A percentile compares a stretch with the other conserved stretches of the same genome.
These are phyloP conservation scores for Colletotrichum sp. DNA, from an alignment of 2,329 filamentous ascomycete genomes.

Conservation along the genomic window DNA sequence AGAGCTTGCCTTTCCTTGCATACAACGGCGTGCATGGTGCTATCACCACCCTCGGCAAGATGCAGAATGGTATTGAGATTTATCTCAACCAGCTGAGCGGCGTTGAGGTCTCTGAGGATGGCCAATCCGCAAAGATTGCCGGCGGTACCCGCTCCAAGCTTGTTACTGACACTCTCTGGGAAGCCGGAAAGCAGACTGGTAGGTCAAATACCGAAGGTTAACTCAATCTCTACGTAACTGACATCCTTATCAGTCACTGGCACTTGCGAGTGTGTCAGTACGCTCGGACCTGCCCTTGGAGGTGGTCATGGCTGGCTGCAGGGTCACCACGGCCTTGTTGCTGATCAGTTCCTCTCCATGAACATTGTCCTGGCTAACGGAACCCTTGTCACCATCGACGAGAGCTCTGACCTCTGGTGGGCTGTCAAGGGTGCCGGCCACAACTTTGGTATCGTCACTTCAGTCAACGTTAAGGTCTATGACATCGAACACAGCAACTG, in stretches of 20 bases:
- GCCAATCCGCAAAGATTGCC: slow-evolving; percentile 49
- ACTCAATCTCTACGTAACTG: neutral
- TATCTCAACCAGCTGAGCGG: slow-evolving; percentile 48
- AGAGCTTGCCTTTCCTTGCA: slow-evolving; percentile 55
- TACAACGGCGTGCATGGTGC: slow-evolving; percentile 58
- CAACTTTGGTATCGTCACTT: slow-evolving; percentile 65
- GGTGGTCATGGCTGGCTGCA: slow-evolving; percentile 63
- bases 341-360: slow-evolving; percentile 58
- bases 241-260: slow-evolving; percentile 44
- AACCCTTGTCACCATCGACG: slow-evolving; percentile 39
- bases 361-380: slow-evolving; percentile 58
- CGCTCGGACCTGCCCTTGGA: slow-evolving; percentile 56
- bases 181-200: slow-evolving; percentile 55
- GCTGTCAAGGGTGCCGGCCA: slow-evolving; percentile 62
- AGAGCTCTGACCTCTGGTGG: slow-evolving; percentile 60
- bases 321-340: slow-evolving; percentile 56
- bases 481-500: slow-evolving; percentile 44
- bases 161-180: slow-evolving; percentile 54
- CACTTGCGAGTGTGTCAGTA: slow-evolving; percentile 57
- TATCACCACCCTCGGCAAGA: slow-evolving; percentile 51
- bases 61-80: slow-evolving; percentile 57
- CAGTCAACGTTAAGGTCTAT: slow-evolving; percentile 52
- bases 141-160: slow-evolving; percentile 52
- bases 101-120: slow-evolving; percentile 46
- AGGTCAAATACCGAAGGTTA: neutral